Base-by-base conservation (phyloP, 2,329 filamentous ascomycete genomes). In the Zymoseptoria tritici region DNA sequence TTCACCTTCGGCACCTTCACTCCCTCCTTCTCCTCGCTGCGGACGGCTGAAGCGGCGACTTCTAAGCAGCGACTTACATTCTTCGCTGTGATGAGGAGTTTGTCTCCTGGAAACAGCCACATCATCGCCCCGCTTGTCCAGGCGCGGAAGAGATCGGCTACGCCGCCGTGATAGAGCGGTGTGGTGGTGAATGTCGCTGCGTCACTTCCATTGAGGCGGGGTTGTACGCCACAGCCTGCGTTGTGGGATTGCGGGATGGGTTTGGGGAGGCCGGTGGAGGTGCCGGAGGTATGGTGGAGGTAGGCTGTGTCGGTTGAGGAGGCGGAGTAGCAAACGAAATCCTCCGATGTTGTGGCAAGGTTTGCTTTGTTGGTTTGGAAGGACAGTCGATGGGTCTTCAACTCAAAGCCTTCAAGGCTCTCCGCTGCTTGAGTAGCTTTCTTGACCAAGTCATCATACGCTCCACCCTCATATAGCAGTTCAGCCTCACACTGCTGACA, bases 121-220 rank as follows among this genome's bases (percentile, higher is more conserved):
- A 87, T 81, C 65, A 81, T 70, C 0, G 83, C 80, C 19, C 77
- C 78, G 59, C 82, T 84, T 1, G 82, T 81, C 84, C 85, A 87
- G 0, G 83, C 79, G 55, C 85, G 75, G 52, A 87, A 81, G 20
- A 82, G 77, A 67, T 88, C 85, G 1, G 85, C 83, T 8, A 86
- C 77, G 0, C 85, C 85, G 1, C 85, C 85, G 64, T 87, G 84
- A 63, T 86, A 88, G 0, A 88, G 75, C 0, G 85, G 85, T 2
- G 85, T 88, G 0, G 84, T 86, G 0, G 84, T 85, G 64, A 87
- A 87, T 0, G 83, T 85, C 0, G 83, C 80, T 2, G 73, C 67
- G 2, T 72, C 56, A 0, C 66, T 50, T 0, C 71, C 69, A 0
- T 67, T 63, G 8, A 86, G 77, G 2, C 71, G 71, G 7, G 83